Evolutionary conservation across 1,284 basidiomycete genomes (phyloP).

Genomic region (Naganishia cerealis): DNA sequence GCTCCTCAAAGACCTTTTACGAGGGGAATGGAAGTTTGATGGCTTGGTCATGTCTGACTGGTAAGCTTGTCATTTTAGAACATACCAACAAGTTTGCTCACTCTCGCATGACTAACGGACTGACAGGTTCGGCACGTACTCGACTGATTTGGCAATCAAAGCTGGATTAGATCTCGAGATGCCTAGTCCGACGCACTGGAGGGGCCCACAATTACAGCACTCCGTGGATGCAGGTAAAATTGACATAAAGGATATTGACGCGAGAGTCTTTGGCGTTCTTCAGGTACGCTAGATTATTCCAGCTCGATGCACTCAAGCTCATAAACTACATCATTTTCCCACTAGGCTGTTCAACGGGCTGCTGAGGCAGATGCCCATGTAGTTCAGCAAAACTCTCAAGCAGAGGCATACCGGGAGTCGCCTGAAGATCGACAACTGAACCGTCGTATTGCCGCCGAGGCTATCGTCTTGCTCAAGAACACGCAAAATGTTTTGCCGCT

Average conservation of each 20-base stretch:
- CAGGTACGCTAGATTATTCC: neutral
- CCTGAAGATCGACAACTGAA: conserved; percentile 57
- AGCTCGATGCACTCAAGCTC: neutral
- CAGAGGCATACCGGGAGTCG: conserved; percentile 11
- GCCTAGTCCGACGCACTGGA: conserved; percentile 35
- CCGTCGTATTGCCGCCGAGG: conserved; percentile 64
- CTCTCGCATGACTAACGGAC: neutral
- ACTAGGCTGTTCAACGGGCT: conserved; percentile 61
- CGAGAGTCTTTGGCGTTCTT: conserved; percentile 57
- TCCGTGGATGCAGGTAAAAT: conserved; percentile 66
- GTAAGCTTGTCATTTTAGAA: conserved; percentile 44
- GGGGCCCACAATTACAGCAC: conserved; percentile 60
- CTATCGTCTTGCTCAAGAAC: conserved; percentile 75
- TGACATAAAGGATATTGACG: conserved; percentile 63
- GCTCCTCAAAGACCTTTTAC: conserved; percentile 63
- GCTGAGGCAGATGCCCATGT: conserved; percentile 68
- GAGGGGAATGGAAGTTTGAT: conserved; percentile 67
- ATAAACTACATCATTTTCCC: neutral
- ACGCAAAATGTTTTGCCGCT: conserved; percentile 63
- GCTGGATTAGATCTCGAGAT: conserved; percentile 72
- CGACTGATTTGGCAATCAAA: conserved; percentile 65
- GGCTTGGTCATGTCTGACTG: conserved; percentile 68
- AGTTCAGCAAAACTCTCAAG: conserved; percentile 65
- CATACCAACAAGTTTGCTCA: neutral
- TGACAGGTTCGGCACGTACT: conserved; percentile 68